Percentiles rank a stretch among this genome's conserved stretches.
These are phyloP conservation scores for Acanthamoeba culbertsoni DNA, from an alignment of 208 protist genomes.

Conservation along the genomic window DNA sequence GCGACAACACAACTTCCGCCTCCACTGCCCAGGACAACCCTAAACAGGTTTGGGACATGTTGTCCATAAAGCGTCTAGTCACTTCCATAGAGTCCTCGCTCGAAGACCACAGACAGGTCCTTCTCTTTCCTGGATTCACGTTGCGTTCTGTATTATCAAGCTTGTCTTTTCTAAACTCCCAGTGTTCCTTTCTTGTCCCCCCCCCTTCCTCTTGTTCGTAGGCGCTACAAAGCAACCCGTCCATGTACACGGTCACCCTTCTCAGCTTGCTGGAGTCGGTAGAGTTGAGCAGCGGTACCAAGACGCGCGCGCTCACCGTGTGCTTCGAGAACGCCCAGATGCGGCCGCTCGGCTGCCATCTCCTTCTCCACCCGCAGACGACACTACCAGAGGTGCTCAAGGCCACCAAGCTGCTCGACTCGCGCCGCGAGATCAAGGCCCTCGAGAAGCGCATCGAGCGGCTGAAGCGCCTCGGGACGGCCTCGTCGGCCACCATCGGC, in stretches of 20 bases:
- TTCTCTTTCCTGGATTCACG: not conserved
- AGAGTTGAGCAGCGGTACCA: slow-evolving; percentile 12
- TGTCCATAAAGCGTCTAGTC: not conserved
- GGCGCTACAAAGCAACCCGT: not conserved
- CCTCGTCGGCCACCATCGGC: not conserved
- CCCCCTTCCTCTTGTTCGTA: not conserved
- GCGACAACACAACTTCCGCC: not conserved
- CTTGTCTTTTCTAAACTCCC: not conserved
- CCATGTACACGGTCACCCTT: not conserved
- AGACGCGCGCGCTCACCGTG: not conserved
- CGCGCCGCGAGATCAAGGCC: not conserved
- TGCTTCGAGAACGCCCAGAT: slow-evolving; percentile 8
- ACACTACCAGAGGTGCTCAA: slow-evolving; percentile 53
- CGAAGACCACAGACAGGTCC: not conserved
- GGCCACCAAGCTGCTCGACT: slow-evolving; percentile 47
- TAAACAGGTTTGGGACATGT: not conserved
- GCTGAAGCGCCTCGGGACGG: not conserved
- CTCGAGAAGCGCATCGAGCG: slow-evolving; percentile 45
- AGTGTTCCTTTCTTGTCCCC: not conserved
- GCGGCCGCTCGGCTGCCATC: not conserved
- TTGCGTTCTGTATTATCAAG: not conserved
- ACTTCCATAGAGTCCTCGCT: slow-evolving; percentile 14
- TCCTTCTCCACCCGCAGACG: not conserved
- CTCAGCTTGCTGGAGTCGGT: slow-evolving; percentile 3
- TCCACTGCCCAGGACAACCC: not conserved